These are phyloP conservation scores for Cercospora sesami DNA, from an alignment of 2,329 filamentous ascomycete species.

Conservation along the genomic window DNA sequence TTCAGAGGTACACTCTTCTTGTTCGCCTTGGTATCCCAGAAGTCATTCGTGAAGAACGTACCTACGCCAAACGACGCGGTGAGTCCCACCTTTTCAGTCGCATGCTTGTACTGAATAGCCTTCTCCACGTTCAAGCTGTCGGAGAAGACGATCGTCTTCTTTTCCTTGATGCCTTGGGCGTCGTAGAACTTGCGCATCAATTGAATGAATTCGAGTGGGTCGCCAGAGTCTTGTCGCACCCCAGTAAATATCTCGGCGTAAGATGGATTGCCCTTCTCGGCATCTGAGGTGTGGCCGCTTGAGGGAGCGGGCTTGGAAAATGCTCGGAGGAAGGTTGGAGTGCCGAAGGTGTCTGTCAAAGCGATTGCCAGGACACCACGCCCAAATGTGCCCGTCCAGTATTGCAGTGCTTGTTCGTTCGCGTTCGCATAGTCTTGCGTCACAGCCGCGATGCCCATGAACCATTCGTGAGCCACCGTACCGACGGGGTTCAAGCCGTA, in stretches of 20 bases:
- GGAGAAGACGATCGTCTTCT: conserved; percentile 91
- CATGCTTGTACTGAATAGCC: conserved; percentile 84
- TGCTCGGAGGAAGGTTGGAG: conserved; percentile 78
- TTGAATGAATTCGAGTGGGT: conserved; percentile 76
- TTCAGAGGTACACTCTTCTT: conserved; percentile 89
- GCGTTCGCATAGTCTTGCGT: conserved; percentile 80
- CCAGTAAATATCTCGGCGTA: conserved; percentile 83
- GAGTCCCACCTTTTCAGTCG: conserved; percentile 78
- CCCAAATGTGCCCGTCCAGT: conserved; percentile 92
- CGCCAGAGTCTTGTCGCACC: conserved; percentile 86
- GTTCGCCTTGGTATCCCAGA: conserved; percentile 67
- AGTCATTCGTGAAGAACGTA: conserved; percentile 93
- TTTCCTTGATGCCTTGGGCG: conserved; percentile 68
- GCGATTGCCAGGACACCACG: conserved; percentile 73
- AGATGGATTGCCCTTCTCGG: conserved; percentile 45
- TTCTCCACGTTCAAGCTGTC: conserved; percentile 90
- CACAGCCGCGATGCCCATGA: conserved; percentile 96
- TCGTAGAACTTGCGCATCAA: conserved; percentile 81
- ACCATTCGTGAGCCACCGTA: conserved; percentile 96
- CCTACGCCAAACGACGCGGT: conserved; percentile 89
- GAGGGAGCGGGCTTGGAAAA: conserved; percentile 67
- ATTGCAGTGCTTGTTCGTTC: conserved; percentile 77
- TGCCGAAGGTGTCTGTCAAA: conserved; percentile 95
- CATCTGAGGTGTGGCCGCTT: conserved; percentile 28
- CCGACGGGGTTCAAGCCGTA: conserved; percentile 82